phyloP scores from a whole-genome alignment of 2,329 filamentous ascomycete genomes.

The Clarireedia sp. region DNA sequence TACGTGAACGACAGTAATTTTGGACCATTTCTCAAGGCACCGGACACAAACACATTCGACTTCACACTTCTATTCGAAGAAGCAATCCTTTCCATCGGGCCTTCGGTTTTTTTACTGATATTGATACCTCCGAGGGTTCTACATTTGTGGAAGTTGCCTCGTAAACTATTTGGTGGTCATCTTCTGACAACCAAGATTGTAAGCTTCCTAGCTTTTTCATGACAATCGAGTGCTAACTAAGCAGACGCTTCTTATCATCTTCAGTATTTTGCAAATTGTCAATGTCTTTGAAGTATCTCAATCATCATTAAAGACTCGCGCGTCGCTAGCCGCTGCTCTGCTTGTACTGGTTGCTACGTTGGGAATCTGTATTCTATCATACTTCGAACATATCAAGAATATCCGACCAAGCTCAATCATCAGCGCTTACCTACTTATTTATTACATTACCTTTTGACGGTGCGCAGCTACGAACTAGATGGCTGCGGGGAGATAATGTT shows the following conservation, averaged over 20 bases:
- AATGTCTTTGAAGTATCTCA: conserved; percentile 15
- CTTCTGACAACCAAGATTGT: conserved; percentile 18
- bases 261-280: conserved; percentile 14
- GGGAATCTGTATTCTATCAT: conserved; percentile 15
- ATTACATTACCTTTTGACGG: conserved; percentile 21
- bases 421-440: conserved; percentile 21
- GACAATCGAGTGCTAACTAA: not conserved
- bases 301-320: conserved; percentile 11
- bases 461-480: conserved; percentile 16
- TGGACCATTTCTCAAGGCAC: not conserved
- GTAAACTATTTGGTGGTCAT: conserved; percentile 14
- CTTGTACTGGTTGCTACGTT: conserved; percentile 16
- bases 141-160: conserved; percentile 14
- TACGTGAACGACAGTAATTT: conserved; percentile 1
- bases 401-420: conserved; percentile 20
- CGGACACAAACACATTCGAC: conserved; percentile 15
- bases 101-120: conserved; percentile 20
- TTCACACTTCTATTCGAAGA: conserved; percentile 27
- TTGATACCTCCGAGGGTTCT: conserved; percentile 13
- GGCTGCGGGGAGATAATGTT: not conserved
- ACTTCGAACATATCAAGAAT: conserved; percentile 18
- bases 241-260: conserved; percentile 13
- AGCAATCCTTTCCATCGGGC: conserved; percentile 23
- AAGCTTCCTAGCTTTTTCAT: not conserved
- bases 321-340: conserved; percentile 18